phyloP scores from a whole-genome alignment of 2,329 filamentous ascomycete species.

The Sordariomycetes sp. region DNA sequence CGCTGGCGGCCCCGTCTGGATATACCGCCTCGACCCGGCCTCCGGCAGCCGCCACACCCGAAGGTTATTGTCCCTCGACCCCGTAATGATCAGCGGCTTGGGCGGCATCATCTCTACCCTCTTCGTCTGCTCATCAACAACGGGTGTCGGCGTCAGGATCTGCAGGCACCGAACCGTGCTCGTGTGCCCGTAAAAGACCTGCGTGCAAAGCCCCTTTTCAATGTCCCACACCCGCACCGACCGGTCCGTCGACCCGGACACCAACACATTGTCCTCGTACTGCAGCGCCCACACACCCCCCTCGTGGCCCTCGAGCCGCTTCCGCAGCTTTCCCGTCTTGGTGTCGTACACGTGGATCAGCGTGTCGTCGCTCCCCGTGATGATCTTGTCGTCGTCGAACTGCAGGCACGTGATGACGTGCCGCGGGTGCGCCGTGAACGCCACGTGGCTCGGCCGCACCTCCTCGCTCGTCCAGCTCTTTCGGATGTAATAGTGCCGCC shows the following conservation, averaged over 20 bases:
- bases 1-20: slow-evolving; percentile 63
- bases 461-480: slow-evolving; percentile 84
- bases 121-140: slow-evolving; percentile 59
- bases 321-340: slow-evolving; percentile 75
- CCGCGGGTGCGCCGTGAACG: slow-evolving; percentile 81
- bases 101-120: slow-evolving; percentile 79
- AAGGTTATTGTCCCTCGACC: slow-evolving; percentile 85
- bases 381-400: slow-evolving; percentile 95
- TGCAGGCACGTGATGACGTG: slow-evolving; percentile 97
- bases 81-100: slow-evolving; percentile 92
- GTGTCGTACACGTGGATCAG: slow-evolving; percentile 98
- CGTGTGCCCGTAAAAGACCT: slow-evolving; percentile 94
- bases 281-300: slow-evolving; percentile 96
- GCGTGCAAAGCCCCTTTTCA: slow-evolving; percentile 79
- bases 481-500: slow-evolving; percentile 80
- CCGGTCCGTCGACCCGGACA: slow-evolving; percentile 90
- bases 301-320: slow-evolving; percentile 82
- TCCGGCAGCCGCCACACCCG: slow-evolving; percentile 90
- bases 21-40: slow-evolving; percentile 62
- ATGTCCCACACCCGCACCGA: slow-evolving; percentile 99
- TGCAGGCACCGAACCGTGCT: slow-evolving; percentile 93
- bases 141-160: slow-evolving; percentile 76
- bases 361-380: slow-evolving; percentile 94
- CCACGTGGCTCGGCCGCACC: slow-evolving; percentile 78
- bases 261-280: slow-evolving; percentile 87